Evolutionary conservation across 805 yeast genomes (phyloP).

Genomic region (Nakazawaea pomicola): DNA sequence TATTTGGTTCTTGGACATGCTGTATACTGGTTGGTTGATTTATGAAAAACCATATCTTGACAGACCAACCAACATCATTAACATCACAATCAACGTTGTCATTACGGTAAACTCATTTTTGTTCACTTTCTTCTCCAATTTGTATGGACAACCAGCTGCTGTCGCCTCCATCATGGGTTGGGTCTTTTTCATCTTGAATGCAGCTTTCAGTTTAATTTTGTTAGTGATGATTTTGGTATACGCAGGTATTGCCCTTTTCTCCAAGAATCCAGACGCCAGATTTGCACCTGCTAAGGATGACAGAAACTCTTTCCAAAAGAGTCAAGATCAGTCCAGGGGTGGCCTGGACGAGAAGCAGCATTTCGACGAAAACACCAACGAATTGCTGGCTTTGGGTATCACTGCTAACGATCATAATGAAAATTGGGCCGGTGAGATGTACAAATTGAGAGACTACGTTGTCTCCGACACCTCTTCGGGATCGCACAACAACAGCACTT

Average conservation of each 20-base stretch:
- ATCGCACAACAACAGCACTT: constrained; percentile 22
- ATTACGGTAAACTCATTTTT: constrained; percentile 75
- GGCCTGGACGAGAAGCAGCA: constrained; percentile 19
- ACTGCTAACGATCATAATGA: constrained; percentile 80
- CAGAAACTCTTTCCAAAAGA: constrained; percentile 78
- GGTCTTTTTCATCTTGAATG: constrained; percentile 83
- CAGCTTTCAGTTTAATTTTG: constrained; percentile 77
- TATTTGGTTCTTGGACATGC: constrained; percentile 70
- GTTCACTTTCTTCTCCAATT: constrained; percentile 78
- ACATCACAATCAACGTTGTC: constrained; percentile 68
- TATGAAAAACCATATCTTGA: constrained; percentile 73
- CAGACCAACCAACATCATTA: constrained; percentile 73
- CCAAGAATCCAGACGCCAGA: constrained; percentile 85
- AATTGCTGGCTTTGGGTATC: constrained; percentile 64
- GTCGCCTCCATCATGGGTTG: constrained; percentile 89
- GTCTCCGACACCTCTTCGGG: constrained; percentile 15
- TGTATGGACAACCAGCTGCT: constrained; percentile 74
- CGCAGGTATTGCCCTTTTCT: constrained; percentile 54
- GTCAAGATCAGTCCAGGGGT: constrained; percentile 14
- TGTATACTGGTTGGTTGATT: constrained; percentile 60
- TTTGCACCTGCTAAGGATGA: constrained; percentile 89
- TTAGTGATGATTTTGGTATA: constrained; percentile 67
- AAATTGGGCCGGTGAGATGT: constrained; percentile 69
- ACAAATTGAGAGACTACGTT: constrained; percentile 32
- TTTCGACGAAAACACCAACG: constrained; percentile 18